A percentile compares a stretch with the other conserved stretches of the same genome.
Conservation (phyloP, 768 basidiomycete genomes). For the Erythrobasidium yunnanense region DNA sequence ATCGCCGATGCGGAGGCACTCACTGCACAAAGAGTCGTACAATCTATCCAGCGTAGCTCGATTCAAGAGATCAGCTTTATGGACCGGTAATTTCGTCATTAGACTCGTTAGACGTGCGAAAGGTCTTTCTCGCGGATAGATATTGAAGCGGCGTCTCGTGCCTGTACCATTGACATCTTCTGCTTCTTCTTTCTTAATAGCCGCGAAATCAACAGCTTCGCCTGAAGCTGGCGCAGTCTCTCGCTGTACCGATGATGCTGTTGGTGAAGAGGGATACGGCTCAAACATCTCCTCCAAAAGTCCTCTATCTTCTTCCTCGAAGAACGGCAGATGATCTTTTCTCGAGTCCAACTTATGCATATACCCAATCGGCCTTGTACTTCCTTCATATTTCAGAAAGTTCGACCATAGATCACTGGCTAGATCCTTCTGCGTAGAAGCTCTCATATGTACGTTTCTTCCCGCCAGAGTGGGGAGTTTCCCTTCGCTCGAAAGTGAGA, state of each 20-base stretch:
- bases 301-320: neutral
- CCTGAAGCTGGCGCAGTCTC: neutral
- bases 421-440: slow-evolving; percentile 1
- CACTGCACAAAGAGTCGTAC: neutral
- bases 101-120: slow-evolving; percentile 6
- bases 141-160: no score
- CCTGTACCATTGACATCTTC: no score
- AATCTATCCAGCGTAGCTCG: neutral
- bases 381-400: no score
- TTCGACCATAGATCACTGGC: neutral
- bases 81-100: slow-evolving; percentile 12
- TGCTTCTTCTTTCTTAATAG: neutral
- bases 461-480: neutral
- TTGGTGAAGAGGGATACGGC: neutral
- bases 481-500: neutral
- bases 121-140: slow-evolving; percentile 9
- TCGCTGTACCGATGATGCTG: neutral
- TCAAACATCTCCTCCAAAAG: neutral
- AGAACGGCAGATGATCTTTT: no score
- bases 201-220: neutral
- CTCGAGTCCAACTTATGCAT: no score
- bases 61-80: neutral
- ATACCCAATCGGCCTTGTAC: no score
- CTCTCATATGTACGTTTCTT: neutral
- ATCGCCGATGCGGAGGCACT: no score